phyloP scores from a whole-genome alignment of 2,329 filamentous ascomycete genomes.

The Fusarium sp. region DNA sequence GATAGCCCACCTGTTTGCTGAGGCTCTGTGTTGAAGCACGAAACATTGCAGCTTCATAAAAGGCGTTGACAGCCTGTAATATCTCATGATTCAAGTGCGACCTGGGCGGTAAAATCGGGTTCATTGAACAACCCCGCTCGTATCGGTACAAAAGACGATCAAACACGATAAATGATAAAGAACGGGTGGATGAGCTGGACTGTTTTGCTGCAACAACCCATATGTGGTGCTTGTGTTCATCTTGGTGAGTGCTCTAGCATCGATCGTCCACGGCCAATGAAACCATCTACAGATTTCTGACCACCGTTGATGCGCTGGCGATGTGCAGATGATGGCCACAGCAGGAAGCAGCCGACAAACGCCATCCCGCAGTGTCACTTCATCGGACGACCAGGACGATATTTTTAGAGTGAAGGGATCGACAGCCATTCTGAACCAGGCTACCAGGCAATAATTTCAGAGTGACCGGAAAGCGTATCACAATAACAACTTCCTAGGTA shows the following conservation, averaged over 20 bases:
- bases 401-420: conserved; percentile 3
- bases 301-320: conserved; percentile 34
- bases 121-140: conserved; percentile 24
- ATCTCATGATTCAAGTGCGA: conserved; percentile 4
- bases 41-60: neutral
- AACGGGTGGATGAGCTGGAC: conserved; percentile 15
- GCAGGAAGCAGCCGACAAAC: conserved; percentile 25
- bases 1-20: neutral
- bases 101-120: conserved; percentile 13
- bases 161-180: conserved; percentile 34
- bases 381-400: conserved; percentile 11
- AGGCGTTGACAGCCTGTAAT: neutral
- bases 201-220: conserved; percentile 29
- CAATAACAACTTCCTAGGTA: no score
- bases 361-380: conserved; percentile 22
- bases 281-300: conserved; percentile 5
- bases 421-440: neutral
- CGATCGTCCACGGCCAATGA: conserved; percentile 8
- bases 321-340: conserved; percentile 24
- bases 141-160: conserved; percentile 31
- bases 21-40: conserved; percentile 1
- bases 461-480: no score
- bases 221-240: conserved; percentile 38
- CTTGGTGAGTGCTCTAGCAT: conserved; percentile 6
- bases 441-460: neutral